phyloP scores from a whole-genome alignment of 2,329 filamentous ascomycete species.

The Alternaria novae-zelandiae region DNA sequence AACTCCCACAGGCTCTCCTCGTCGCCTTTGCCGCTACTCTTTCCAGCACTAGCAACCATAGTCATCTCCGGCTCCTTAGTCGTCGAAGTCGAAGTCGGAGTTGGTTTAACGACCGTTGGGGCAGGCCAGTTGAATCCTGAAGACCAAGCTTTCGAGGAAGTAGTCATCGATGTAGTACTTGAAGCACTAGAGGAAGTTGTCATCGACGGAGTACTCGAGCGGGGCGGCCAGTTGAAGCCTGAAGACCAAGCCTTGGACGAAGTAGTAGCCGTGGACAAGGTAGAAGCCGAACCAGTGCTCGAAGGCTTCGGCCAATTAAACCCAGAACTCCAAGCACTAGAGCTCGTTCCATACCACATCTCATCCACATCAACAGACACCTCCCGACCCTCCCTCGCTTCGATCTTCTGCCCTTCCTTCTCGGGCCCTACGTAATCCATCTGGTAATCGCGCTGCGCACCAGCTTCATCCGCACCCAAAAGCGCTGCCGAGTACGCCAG shows the following conservation, averaged over 20 bases:
- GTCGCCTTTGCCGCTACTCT: fast-evolving
- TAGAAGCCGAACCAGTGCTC: background rate
- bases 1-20: background rate
- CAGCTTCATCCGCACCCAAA: slow-evolving; percentile 10
- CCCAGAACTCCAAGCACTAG: background rate
- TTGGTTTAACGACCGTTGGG: background rate
- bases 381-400: background rate
- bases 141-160: background rate
- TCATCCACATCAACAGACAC: background rate
- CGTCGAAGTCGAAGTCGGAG: background rate
- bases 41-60: background rate
- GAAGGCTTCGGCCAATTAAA: background rate
- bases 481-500: slow-evolving; percentile 45
- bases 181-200: background rate
- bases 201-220: background rate
- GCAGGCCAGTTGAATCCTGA: background rate
- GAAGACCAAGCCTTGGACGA: background rate
- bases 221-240: background rate
- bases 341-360: background rate
- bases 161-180: background rate
- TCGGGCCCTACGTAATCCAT: background rate
- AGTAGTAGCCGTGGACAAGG: background rate
- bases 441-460: background rate
- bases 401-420: background rate
- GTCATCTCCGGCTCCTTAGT: background rate